Evolutionary conservation across 139 green algal species (phyloP).

Genomic region (Raphidocelis subcapitata): DNA sequence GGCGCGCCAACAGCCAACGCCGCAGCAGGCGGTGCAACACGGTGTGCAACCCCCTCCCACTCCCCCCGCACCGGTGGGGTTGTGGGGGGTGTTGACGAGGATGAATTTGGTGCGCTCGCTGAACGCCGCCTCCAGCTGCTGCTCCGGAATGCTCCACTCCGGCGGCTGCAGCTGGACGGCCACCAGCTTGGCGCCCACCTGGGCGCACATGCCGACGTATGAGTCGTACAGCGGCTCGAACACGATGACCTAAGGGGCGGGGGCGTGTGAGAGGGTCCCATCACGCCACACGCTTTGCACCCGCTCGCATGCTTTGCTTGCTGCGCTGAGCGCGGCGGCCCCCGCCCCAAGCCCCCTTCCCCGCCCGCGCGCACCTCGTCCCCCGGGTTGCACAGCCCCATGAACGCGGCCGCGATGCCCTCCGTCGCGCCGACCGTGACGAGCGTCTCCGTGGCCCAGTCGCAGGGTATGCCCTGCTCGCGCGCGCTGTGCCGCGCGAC

Average conservation of each 20-base stretch:
- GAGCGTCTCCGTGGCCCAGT: slow-evolving; percentile 65
- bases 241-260: slow-evolving; percentile 63
- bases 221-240: slow-evolving; percentile 82
- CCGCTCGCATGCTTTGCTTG: no score
- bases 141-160: slow-evolving; percentile 48
- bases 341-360: background rate
- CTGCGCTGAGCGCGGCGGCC: no score
- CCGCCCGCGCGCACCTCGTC: slow-evolving; percentile 60
- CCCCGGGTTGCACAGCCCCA: slow-evolving; percentile 74
- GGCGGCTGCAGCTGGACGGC: slow-evolving; percentile 42
- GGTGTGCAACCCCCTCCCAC: no score
- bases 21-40: background rate
- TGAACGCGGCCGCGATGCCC: slow-evolving; percentile 69
- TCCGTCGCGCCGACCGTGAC: slow-evolving; percentile 81
- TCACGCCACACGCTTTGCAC: background rate
- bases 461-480: slow-evolving; percentile 45
- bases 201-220: slow-evolving; percentile 49
- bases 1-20: no score
- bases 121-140: slow-evolving; percentile 41
- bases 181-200: slow-evolving; percentile 41
- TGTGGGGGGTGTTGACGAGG: slow-evolving; percentile 84
- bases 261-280: background rate
- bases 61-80: slow-evolving; percentile 65
- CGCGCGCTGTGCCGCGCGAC: slow-evolving; percentile 59
- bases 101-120: slow-evolving; percentile 60